Base-by-base conservation (phyloP, 2,329 filamentous ascomycete genomes). In the Aspergillus spinulosporus region DNA sequence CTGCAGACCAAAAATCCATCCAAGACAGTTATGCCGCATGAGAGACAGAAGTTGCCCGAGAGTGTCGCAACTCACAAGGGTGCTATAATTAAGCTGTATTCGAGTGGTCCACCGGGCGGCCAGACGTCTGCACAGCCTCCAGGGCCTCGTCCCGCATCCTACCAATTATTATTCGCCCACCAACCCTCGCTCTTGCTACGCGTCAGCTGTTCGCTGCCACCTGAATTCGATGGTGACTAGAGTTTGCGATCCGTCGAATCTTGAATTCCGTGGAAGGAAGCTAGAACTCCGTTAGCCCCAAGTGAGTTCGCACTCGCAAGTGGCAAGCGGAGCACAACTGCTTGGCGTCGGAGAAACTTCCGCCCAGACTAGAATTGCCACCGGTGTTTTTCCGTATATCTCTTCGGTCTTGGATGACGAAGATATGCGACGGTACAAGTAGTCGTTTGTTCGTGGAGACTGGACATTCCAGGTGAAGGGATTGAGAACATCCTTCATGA, bases 101-200 rank as follows among this genome's bases (percentile, higher is more conserved):
- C 37, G 32, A 40, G 26, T 39, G 34, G 34, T 9, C 34, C 21
- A 49, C 29, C 21, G 21, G 21, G 21, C 15, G 9, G 9, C 34
- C 34, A 11, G 34, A 40, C 34, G 43, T 49, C 36, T 54, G 52
- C 52, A 54, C 45, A 44, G 45, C 52, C 46, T 44, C 34, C 45
- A 54, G 52, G 52, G 52, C 49, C 52, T 50, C 12, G 48, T 21
- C 21, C 43, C 46, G 34, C 43, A 28, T 11, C 40, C 45, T 34
- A 45, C 40, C 47, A 12, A 39, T 31, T 21, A 21, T 45, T n/a
- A 45, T 45, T 45, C 31, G 43, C n/a, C 43, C 26, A 45, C 43
- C 43, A 45, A n/a, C 43, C 43, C 26, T 29, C 12, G n/a, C 28
- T 2, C n/a, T 44, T n/a, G 26, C 43, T 29, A n/a, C 12, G 5